These are phyloP conservation scores for Mortierella polycephala DNA, from an alignment of 371 early-diverging fungal genomes.

Conservation along the genomic window DNA sequence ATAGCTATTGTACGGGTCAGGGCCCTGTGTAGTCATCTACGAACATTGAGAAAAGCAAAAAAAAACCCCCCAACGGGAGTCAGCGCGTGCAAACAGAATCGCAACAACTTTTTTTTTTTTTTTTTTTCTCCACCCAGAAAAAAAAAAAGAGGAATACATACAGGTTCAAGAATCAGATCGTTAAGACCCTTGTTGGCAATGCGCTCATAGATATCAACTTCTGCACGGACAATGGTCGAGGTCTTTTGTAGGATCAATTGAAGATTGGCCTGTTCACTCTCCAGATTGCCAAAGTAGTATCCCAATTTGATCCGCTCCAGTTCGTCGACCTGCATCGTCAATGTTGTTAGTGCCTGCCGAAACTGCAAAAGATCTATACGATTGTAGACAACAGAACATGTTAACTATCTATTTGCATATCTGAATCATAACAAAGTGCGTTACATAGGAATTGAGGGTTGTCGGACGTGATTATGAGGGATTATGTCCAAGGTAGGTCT, in stretches of 20 bases:
- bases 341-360: conserved; percentile 58
- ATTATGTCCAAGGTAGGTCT: too few relatives aligned
- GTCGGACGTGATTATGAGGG: too few relatives aligned
- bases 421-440: too few relatives aligned
- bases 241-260: conserved; percentile 59
- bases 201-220: conserved; percentile 64
- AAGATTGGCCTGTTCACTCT: conserved; percentile 60
- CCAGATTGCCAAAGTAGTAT: conserved; percentile 60
- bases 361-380: conserved; percentile 58
- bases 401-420: too few relatives aligned
- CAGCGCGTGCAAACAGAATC: background rate
- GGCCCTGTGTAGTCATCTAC: conserved; percentile 63
- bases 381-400: background rate
- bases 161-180: conserved; percentile 61
- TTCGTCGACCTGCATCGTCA: conserved; percentile 64
- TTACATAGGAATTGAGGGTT: too few relatives aligned
- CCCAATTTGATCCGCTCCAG: conserved; percentile 60
- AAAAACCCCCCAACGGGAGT: too few relatives aligned
- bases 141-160: conserved; percentile 16
- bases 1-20: conserved; percentile 64
- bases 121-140: too few relatives aligned
- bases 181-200: conserved; percentile 63
- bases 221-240: conserved; percentile 61
- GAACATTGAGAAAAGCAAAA: background rate
- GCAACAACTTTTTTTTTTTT: background rate